Conservation (phyloP, 257 asterid species). For the Solanum appendiculatum region DNA sequence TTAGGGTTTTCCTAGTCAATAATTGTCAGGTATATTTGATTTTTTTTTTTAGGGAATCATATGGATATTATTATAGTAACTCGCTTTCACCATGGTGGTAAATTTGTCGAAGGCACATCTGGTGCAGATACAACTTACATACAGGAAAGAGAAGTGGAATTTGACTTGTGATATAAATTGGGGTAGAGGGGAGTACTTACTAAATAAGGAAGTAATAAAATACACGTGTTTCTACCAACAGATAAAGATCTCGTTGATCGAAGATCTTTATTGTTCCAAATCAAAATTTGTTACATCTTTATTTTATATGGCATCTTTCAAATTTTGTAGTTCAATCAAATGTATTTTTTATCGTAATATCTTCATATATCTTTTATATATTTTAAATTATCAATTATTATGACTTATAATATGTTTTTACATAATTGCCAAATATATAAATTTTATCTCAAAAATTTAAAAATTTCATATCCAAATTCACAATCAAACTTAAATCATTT, state of each 20-base stretch:
- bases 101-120: too few relatives aligned
- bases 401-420: neutral
- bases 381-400: neutral
- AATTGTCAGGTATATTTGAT: too few relatives aligned
- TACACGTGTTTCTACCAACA: neutral
- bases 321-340: neutral
- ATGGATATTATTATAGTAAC: too few relatives aligned
- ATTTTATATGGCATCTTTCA: neutral
- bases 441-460: neutral
- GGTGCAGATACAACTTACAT: too few relatives aligned
- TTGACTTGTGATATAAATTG: neutral
- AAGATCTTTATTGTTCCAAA: neutral
- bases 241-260: neutral
- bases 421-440: neutral
- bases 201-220: neutral
- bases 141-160: too few relatives aligned
- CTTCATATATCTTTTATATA: neutral
- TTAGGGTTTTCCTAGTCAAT: too few relatives aligned
- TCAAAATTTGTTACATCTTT: neutral
- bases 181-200: neutral
- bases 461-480: neutral
- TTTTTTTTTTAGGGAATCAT: too few relatives aligned
- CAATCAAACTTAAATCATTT: neutral
- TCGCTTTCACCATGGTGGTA: too few relatives aligned
- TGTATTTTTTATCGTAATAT: too few relatives aligned